phyloP scores from a whole-genome alignment of 345 rosid genomes.

The Eutrema heterophyllum region DNA sequence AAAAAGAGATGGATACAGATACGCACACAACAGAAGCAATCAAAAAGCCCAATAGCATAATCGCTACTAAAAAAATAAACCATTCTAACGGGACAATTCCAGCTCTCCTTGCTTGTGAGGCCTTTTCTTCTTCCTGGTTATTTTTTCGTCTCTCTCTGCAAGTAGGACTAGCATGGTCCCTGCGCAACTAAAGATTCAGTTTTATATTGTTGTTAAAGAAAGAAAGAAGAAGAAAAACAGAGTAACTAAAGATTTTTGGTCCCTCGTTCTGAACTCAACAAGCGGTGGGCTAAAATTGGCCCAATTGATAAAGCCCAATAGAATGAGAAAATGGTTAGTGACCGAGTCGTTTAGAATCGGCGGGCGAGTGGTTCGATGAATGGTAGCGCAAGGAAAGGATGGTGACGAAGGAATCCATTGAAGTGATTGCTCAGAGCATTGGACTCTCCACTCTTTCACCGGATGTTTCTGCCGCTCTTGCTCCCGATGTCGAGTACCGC shows the following conservation, averaged over 20 bases:
- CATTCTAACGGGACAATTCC: too few relatives aligned
- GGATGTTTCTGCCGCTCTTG: conserved; percentile 59
- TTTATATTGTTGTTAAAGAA: too few relatives aligned
- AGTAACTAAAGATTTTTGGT: too few relatives aligned
- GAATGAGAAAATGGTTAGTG: neutral
- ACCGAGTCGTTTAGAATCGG: too few relatives aligned
- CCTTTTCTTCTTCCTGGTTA: too few relatives aligned
- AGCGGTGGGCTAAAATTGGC: neutral
- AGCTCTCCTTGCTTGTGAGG: too few relatives aligned
- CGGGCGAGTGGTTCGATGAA: too few relatives aligned
- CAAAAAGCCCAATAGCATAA: neutral
- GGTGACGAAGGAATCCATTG: conserved; percentile 75
- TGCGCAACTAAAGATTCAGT: too few relatives aligned
- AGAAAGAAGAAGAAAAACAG: too few relatives aligned
- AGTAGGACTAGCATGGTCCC: too few relatives aligned
- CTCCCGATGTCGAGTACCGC: conserved; percentile 88
- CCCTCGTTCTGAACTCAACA: neutral
- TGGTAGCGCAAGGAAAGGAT: neutral
- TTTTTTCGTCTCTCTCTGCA: too few relatives aligned
- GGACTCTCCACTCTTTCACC: conserved; percentile 68
- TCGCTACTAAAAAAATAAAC: neutral
- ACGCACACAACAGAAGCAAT: neutral
- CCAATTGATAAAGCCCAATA: neutral
- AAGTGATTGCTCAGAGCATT: conserved; percentile 81
- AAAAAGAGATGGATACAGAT: neutral